phyloP scores from a whole-genome alignment of 306 rosid genomes.

The Sicyos baderoa region DNA sequence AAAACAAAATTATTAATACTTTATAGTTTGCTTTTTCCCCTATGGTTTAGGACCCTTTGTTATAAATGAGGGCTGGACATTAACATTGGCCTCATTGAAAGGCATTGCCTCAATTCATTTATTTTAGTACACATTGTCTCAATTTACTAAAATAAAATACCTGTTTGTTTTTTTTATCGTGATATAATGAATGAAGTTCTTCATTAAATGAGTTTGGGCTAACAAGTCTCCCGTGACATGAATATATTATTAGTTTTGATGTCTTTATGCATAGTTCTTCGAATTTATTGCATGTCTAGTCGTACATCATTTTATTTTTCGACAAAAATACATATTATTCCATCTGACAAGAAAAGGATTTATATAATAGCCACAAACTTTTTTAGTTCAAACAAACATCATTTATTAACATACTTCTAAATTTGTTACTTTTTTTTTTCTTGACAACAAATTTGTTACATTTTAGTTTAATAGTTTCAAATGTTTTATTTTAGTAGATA shows the following conservation, averaged over 20 bases:
- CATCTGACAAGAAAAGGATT: too few species aligned
- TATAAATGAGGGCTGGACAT: background rate
- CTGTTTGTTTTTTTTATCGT: background rate
- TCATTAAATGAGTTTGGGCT: background rate
- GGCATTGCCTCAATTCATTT: background rate
- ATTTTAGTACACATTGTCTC: too few species aligned
- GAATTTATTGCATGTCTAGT: background rate
- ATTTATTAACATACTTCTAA: too few species aligned
- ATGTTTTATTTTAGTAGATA: too few species aligned
- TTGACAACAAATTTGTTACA: too few species aligned
- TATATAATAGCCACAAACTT: too few species aligned
- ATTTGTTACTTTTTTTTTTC: too few species aligned
- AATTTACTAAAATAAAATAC: too few species aligned
- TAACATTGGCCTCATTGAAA: background rate
- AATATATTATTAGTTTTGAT: background rate
- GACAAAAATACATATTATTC: background rate
- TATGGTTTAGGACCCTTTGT: background rate
- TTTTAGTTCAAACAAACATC: too few species aligned
- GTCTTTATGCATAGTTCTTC: background rate
- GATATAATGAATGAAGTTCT: background rate
- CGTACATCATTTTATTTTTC: background rate
- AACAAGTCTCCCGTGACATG: background rate
- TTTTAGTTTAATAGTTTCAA: too few species aligned
- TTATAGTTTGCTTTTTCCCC: background rate
- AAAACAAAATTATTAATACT: too few species aligned